These are phyloP conservation scores for Colletotrichum lentis DNA, from an alignment of 2,329 filamentous ascomycete genomes.

Conservation along the genomic window DNA sequence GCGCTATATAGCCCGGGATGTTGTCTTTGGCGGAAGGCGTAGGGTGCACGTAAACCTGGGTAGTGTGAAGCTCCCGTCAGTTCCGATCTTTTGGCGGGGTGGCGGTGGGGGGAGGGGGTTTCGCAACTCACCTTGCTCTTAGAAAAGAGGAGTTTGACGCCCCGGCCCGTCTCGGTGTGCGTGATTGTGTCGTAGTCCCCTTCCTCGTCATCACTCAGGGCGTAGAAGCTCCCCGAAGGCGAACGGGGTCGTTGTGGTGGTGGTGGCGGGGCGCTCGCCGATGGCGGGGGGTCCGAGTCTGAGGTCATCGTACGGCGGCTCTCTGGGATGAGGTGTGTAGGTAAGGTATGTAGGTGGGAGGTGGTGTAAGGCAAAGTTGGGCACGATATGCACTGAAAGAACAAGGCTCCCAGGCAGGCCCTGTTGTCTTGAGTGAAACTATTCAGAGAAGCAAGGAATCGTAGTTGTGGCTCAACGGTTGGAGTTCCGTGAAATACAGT, in stretches of 20 bases:
- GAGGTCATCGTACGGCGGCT: conserved; percentile 37
- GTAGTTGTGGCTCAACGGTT: conserved; percentile 1
- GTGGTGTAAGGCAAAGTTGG: no score
- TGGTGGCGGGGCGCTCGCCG: conserved; percentile 38
- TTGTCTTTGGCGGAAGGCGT: conserved; percentile 95
- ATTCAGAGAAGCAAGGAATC: conserved; percentile 13
- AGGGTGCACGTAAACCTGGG: conserved; percentile 92
- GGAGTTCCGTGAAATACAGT: conserved; percentile 11
- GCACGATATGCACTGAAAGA: no score
- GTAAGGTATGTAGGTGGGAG: background rate
- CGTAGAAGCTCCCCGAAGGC: conserved; percentile 89
- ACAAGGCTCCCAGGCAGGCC: conserved; percentile 18
- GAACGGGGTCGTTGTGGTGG: conserved; percentile 62
- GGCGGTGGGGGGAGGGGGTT: conserved; percentile 12
- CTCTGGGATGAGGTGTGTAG: conserved; percentile 21
- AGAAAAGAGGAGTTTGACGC: conserved; percentile 92
- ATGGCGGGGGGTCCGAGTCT: conserved; percentile 35
- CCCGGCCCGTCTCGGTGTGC: conserved; percentile 76
- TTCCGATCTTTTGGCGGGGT: conserved; percentile 9
- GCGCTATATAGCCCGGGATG: conserved; percentile 89
- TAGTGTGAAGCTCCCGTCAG: conserved; percentile 37
- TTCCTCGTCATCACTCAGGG: conserved; percentile 95
- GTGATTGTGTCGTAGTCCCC: conserved; percentile 94
- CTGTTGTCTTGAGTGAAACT: conserved; percentile 22
- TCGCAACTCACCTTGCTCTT: conserved; percentile 83